phyloP scores from a whole-genome alignment of 805 yeast genomes.

The Saturnispora besseyi region DNA sequence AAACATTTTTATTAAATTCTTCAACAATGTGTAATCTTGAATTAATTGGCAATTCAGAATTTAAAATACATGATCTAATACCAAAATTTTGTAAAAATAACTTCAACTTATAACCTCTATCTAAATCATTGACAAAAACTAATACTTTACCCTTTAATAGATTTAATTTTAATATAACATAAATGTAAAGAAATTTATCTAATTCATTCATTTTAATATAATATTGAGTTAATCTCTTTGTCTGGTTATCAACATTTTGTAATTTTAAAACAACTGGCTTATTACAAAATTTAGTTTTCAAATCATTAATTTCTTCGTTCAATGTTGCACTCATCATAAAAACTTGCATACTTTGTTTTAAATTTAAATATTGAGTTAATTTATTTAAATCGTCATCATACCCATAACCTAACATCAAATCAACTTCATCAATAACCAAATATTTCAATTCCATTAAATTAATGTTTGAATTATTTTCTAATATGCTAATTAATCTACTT shows the following conservation, averaged over 20 bases:
- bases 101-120: slow-evolving; percentile 88
- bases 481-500: slow-evolving; percentile 50
- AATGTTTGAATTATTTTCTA: slow-evolving; percentile 39
- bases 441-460: slow-evolving; percentile 51
- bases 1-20: slow-evolving; percentile 85
- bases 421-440: slow-evolving; percentile 91
- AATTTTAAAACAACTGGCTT: slow-evolving; percentile 74
- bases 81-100: slow-evolving; percentile 93
- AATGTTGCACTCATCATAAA: slow-evolving; percentile 96
- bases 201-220: slow-evolving; percentile 81
- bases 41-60: slow-evolving; percentile 86
- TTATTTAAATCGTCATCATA: slow-evolving; percentile 74
- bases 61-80: slow-evolving; percentile 75
- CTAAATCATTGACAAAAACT: slow-evolving; percentile 86
- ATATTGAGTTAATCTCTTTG: slow-evolving; percentile 66
- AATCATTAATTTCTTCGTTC: slow-evolving; percentile 70
- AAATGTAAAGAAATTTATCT: slow-evolving; percentile 84
- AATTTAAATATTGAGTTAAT: slow-evolving; percentile 55
- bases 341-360: slow-evolving; percentile 70
- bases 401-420: slow-evolving; percentile 81
- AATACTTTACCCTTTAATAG: slow-evolving; percentile 87
- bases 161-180: slow-evolving; percentile 82
- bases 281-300: slow-evolving; percentile 73
- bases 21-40: slow-evolving; percentile 93
- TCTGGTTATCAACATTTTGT: slow-evolving; percentile 50